Percentiles rank a stretch among this genome's conserved stretches.
phyloP scores from a whole-genome alignment of 805 yeast species.

The Scheffersomyces stipitis region DNA sequence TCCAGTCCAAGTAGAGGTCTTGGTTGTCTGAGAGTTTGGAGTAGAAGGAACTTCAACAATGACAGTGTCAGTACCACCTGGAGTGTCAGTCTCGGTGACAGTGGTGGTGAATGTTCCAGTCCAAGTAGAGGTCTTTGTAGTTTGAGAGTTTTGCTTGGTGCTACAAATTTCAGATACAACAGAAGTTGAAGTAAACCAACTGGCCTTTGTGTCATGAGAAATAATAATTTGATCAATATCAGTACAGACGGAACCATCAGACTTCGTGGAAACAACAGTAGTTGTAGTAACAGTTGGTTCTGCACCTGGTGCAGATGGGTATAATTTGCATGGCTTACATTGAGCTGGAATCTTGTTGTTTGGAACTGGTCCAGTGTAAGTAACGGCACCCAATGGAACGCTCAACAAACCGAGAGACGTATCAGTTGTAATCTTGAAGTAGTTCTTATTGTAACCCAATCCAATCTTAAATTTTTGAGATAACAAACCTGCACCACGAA shows the following conservation, averaged over 20 bases:
- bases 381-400: constrained; percentile 2
- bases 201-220: background rate
- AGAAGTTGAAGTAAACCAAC: background rate
- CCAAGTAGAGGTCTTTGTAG: constrained; percentile 6
- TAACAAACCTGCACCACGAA: constrained; percentile 4
- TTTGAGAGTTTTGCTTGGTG: background rate
- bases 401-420: constrained; percentile 1
- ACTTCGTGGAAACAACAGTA: background rate
- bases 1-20: constrained; percentile 6
- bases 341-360: background rate
- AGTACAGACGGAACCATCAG: background rate
- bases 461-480: constrained; percentile 10
- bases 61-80: constrained; percentile 12
- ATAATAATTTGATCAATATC: background rate
- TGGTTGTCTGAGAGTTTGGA: constrained; percentile 7
- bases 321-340: background rate
- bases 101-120: constrained; percentile 5
- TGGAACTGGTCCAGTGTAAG: constrained; percentile 11
- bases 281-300: background rate
- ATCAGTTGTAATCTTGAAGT: constrained; percentile 2
- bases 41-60: constrained; percentile 13
- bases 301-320: background rate
- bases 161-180: background rate
- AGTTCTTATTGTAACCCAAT: constrained; percentile 5
- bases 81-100: constrained; percentile 4